A percentile compares a stretch with the other conserved stretches of the same genome.
Conservation (phyloP, 2,329 filamentous ascomycete genomes). For the Cadophora malorum region DNA sequence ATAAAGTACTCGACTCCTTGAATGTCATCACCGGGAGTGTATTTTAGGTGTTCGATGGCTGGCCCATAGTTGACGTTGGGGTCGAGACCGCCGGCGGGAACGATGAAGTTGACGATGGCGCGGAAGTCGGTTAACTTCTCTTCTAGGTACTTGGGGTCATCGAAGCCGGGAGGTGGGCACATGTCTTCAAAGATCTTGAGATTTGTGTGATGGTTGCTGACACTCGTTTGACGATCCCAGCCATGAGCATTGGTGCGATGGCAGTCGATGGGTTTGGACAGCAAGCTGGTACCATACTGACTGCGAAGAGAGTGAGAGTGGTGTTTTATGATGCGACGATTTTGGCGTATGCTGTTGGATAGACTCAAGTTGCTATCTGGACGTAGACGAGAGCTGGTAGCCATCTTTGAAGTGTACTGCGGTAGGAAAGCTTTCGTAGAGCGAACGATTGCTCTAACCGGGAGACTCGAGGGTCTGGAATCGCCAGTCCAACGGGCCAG, state of each 20-base stretch:
- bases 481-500: constrained; percentile 2
- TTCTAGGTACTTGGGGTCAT: background rate
- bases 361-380: background rate
- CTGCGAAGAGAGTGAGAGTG: background rate
- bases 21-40: background rate
- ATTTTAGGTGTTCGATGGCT: background rate
- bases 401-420: background rate
- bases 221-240: background rate
- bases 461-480: background rate
- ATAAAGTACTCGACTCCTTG: constrained; percentile 9
- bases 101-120: constrained; percentile 8
- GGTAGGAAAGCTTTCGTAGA: background rate
- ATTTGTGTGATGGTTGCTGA: background rate
- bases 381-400: background rate
- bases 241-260: background rate
- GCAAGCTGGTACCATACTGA: background rate
- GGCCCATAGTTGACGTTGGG: background rate
- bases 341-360: background rate
- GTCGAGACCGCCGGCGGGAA: constrained; percentile 1
- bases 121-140: background rate
- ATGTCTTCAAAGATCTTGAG: background rate
- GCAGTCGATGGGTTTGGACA: too few species aligned
- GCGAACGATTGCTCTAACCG: background rate
- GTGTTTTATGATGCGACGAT: background rate
- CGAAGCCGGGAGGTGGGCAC: background rate